Evolutionary conservation across 2,329 filamentous ascomycete genomes (phyloP), one percentile per base, ranked within the genome.

Genomic region (Cercospora zeina): DNA sequence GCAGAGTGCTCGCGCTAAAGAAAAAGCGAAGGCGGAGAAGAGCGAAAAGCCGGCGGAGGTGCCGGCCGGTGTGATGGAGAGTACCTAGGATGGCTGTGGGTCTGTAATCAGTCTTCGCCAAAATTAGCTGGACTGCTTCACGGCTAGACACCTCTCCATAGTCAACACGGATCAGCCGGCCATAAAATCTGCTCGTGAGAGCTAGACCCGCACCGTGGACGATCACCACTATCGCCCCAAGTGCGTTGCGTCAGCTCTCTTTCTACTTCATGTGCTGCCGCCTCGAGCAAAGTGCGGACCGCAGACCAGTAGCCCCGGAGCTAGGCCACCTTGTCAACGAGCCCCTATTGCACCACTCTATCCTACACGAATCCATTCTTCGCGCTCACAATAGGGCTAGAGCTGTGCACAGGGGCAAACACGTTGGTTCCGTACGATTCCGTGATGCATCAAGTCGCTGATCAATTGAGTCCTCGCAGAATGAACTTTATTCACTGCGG

Each of bases 1-100:
- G 74, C 85, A 86, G 51, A 85, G 85, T 0, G 87, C 87, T 16
- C 62, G 62, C 21, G 67, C 64, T n/a, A 69, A 67, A 31, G 60
- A 69, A 45, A 61, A 58, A 39, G 64, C 67, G 2, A 69, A 67
- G 34, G 62, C 62, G 34, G 65, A 68, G 47, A 65, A 62, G 59
- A 59, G 30, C 13, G 63, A 65, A 36, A 65, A 58, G 34, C 16
- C 58, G 7, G 49, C 59, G 6, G 31, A 27, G 16, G 53, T 49
- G n/a, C 30, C 59, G 14, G 24, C 47, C 13, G 59, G 45, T 4
- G 45, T 59, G 0, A 59, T 59, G 56, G 56, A 59, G 47, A 51
- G 45, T 53, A 33, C 27, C 10, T 57, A 10, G 31, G 13, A 16
- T 27, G 54, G 14, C 13, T 14, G 21, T 14, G n/a, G 13, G 14